These are phyloP conservation scores for Heterobasidion irregulare DNA, from an alignment of 1,284 basidiomycete species.

Conservation along the genomic window DNA sequence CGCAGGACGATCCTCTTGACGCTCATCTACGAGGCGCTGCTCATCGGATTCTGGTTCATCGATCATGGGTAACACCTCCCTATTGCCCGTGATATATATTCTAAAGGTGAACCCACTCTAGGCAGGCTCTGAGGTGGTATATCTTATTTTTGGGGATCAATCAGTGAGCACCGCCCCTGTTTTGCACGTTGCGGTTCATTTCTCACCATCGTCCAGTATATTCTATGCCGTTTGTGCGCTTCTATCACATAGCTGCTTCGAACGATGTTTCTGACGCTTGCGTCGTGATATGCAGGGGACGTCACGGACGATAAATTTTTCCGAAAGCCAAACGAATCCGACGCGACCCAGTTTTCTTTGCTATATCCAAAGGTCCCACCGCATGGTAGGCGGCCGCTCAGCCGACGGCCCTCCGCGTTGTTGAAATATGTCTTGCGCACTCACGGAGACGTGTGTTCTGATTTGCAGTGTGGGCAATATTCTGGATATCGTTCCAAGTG, in stretches of 20 bases:
- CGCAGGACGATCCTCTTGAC: conserved; percentile 72
- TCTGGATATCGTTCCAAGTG: conserved; percentile 70
- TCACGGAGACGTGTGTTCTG: neutral
- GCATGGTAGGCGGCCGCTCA: conserved; percentile 41
- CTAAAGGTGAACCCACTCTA: conserved; percentile 15
- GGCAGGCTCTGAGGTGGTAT: conserved; percentile 69
- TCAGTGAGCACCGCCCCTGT: conserved; percentile 28
- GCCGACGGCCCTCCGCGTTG: neutral
- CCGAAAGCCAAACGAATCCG: conserved; percentile 78
- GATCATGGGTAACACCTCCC: conserved; percentile 52
- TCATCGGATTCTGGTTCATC: conserved; percentile 81
- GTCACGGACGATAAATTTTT: conserved; percentile 81
- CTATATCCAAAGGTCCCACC: conserved; percentile 58
- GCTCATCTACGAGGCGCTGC: conserved; percentile 61
- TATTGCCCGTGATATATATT: neutral
- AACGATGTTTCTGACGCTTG: neutral
- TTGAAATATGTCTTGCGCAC: neutral
- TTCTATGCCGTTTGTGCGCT: conserved; percentile 70
- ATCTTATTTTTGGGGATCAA: conserved; percentile 76
- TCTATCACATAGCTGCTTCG: neutral
- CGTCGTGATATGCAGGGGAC: conserved; percentile 48
- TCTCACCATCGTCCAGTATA: conserved; percentile 25
- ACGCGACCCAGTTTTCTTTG: conserved; percentile 69
- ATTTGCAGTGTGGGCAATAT: conserved; percentile 56
- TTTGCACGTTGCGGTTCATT: conserved; percentile 32